These are phyloP conservation scores for Apiotrichum siamense DNA, from an alignment of 1,284 basidiomycete species.

Conservation along the genomic window DNA sequence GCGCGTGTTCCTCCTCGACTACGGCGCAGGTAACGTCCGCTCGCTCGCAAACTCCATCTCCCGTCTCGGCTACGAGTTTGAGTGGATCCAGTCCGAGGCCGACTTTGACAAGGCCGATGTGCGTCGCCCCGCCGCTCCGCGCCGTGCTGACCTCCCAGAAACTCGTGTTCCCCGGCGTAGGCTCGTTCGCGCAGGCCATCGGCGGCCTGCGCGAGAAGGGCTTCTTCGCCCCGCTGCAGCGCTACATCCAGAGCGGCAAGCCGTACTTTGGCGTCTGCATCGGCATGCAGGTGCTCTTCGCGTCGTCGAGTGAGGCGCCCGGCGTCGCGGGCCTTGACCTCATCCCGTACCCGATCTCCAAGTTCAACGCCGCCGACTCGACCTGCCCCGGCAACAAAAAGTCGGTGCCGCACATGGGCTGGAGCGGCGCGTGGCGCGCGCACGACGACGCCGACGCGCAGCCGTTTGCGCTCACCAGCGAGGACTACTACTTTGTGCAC, in stretches of 20 bases:
- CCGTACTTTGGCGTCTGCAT: constrained; percentile 99
- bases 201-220: constrained; percentile 67
- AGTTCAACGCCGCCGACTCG: constrained; percentile 38
- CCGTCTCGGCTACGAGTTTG: constrained; percentile 79
- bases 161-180: constrained; percentile 97
- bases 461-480: constrained; percentile 48
- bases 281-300: constrained; percentile 92
- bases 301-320: constrained; percentile 66
- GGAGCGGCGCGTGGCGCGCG: constrained; percentile 63
- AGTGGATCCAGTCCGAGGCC: constrained; percentile 77
- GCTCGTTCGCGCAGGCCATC: constrained; percentile 85
- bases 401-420: constrained; percentile 96
- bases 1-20: constrained; percentile 80
- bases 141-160: too few relatives aligned
- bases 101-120: constrained; percentile 89
- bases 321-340: constrained; percentile 47
- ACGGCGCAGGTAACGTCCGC: constrained; percentile 91
- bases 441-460: constrained; percentile 15
- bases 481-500: constrained; percentile 95
- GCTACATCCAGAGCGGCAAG: constrained; percentile 80
- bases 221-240: constrained; percentile 70
- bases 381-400: constrained; percentile 51
- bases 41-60: constrained; percentile 82
- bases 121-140: too few relatives aligned
- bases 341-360: constrained; percentile 46